Evolutionary conservation across 441 rosid genomes (phyloP).

Genomic region (Mallotus japonicus): DNA sequence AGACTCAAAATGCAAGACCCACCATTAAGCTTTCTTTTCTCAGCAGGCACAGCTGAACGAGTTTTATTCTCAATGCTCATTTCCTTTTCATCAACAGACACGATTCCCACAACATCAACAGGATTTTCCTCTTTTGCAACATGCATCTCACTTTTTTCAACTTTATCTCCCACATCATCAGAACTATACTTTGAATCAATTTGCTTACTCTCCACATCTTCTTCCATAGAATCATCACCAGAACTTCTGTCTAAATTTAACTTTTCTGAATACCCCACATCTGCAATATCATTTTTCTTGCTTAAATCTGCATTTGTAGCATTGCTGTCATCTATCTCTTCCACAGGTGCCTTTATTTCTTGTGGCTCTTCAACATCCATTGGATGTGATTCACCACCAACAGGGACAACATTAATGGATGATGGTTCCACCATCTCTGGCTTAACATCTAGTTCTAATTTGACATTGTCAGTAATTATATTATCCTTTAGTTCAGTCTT

Average conservation of each 20-base stretch:
- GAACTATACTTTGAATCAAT: conserved; percentile 59
- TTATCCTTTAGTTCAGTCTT: conserved; percentile 94
- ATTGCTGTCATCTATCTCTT: conserved; percentile 63
- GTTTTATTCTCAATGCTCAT: conserved; percentile 37
- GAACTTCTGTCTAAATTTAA: conserved; percentile 95
- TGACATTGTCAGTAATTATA: conserved; percentile 92
- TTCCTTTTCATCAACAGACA: conserved; percentile 41
- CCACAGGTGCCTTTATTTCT: conserved; percentile 65
- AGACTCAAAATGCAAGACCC: conserved; percentile 25
- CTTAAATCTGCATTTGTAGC: conserved; percentile 60
- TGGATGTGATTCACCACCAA: conserved; percentile 75
- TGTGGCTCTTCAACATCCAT: conserved; percentile 89
- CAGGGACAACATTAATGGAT: conserved; percentile 53
- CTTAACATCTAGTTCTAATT: conserved; percentile 94
- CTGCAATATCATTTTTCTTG: conserved; percentile 62
- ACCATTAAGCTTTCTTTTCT: conserved; percentile 88
- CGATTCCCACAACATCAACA: conserved; percentile 49
- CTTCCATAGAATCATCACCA: conserved; percentile 97
- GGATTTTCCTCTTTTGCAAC: conserved; percentile 44
- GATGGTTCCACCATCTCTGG: conserved; percentile 80
- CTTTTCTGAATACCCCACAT: conserved; percentile 81
- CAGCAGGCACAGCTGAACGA: conserved; percentile 41
- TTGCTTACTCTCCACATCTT: conserved; percentile 81
- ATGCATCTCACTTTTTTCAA: conserved; percentile 43
- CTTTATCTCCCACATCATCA: conserved; percentile 51